Evolutionary conservation across 176 grass and related monocot species (phyloP).

Genomic region (Stipa capillata): DNA sequence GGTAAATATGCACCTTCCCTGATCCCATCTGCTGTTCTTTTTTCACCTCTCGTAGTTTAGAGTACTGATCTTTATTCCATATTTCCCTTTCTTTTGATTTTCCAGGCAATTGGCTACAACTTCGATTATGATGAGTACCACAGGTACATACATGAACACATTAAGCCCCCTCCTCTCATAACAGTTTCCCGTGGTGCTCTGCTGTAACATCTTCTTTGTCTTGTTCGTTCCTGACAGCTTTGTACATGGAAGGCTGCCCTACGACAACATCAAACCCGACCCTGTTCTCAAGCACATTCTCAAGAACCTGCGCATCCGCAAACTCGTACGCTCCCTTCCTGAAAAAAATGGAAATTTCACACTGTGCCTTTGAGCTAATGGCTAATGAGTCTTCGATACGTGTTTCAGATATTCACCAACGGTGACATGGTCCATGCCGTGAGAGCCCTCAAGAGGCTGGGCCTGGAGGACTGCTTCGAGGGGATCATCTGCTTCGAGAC

Average conservation of each 20-base stretch:
- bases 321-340: constrained; percentile 49
- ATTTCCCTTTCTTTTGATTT: background rate
- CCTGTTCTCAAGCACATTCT: constrained; percentile 73
- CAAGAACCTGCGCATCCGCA: constrained; percentile 75
- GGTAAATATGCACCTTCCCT: constrained; percentile 28
- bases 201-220: no score
- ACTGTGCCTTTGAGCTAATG: background rate
- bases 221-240: no score
- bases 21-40: background rate
- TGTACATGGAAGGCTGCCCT: constrained; percentile 91
- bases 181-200: no score
- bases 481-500: constrained; percentile 99
- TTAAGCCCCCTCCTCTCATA: no score
- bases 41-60: background rate
- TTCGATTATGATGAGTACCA: constrained; percentile 96
- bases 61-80: background rate
- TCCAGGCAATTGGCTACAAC: constrained; percentile 74
- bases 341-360: background rate
- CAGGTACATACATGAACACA: no score
- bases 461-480: constrained; percentile 92
- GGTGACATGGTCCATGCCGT: constrained; percentile 65
- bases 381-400: background rate
- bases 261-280: constrained; percentile 88
- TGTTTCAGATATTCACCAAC: constrained; percentile 87
- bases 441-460: constrained; percentile 64